Evolutionary conservation across 306 rosid genomes (phyloP).

Genomic region (Rubus parviflorus): DNA sequence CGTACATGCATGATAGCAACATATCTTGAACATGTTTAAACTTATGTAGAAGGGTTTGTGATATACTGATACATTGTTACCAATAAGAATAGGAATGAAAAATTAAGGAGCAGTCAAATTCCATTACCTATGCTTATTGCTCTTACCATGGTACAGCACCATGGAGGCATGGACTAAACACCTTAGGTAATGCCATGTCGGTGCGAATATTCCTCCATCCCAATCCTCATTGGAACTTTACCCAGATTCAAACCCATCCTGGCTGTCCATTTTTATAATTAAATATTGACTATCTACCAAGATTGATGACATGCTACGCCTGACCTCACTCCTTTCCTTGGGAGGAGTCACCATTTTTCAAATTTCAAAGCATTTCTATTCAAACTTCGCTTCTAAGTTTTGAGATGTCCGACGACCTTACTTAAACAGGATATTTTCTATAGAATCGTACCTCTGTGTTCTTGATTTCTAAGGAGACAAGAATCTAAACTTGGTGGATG

Average conservation of each 20-base stretch:
- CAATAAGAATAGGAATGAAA: neutral
- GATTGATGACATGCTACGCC: constrained; percentile 12
- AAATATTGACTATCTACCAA: constrained; percentile 5
- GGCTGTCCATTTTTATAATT: neutral
- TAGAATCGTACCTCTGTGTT: too few relatives aligned
- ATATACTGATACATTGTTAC: neutral
- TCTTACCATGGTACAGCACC: neutral
- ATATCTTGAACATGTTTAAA: neutral
- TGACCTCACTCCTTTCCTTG: neutral
- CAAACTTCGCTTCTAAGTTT: neutral
- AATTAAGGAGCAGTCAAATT: neutral
- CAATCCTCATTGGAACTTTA: neutral
- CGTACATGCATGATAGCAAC: neutral
- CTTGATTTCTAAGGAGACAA: too few relatives aligned
- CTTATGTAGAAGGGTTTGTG: neutral
- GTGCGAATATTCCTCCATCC: neutral
- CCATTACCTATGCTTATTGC: neutral
- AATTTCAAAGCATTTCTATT: neutral
- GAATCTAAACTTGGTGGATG: too few relatives aligned
- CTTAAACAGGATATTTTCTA: too few relatives aligned
- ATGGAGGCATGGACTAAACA: neutral
- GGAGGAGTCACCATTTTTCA: neutral
- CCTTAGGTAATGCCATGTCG: neutral
- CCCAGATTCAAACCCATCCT: constrained; percentile 1
- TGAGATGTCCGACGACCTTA: too few relatives aligned